These are phyloP conservation scores for Aspergillus nanangensis DNA, from an alignment of 495 filamentous ascomycete genomes.

Conservation along the genomic window DNA sequence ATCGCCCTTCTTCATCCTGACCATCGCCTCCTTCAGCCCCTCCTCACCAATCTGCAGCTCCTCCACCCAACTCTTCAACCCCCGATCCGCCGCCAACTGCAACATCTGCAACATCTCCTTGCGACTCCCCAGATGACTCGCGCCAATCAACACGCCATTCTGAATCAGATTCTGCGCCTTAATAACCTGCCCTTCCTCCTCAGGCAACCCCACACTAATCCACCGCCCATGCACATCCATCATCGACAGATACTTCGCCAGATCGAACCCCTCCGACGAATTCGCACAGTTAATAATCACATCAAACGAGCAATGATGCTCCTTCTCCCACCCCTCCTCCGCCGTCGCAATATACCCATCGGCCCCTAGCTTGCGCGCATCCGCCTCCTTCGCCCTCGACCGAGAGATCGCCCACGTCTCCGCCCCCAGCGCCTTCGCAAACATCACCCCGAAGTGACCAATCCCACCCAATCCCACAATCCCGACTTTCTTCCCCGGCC, in stretches of 20 bases:
- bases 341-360: conserved; percentile 66
- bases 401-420: conserved; percentile 69
- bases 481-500: conserved; percentile 76
- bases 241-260: conserved; percentile 68
- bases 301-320: conserved; percentile 57
- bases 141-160: conserved; percentile 77
- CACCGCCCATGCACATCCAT: conserved; percentile 82
- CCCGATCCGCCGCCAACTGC: conserved; percentile 74
- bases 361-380: conserved; percentile 66
- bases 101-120: conserved; percentile 82
- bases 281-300: conserved; percentile 72
- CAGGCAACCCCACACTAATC: conserved; percentile 80
- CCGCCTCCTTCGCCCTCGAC: conserved; percentile 61
- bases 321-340: conserved; percentile 59
- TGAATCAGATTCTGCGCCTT: conserved; percentile 70
- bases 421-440: conserved; percentile 66
- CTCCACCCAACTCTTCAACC: conserved; percentile 78
- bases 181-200: conserved; percentile 69
- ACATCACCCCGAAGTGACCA: conserved; percentile 68
- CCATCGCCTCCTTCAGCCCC: conserved; percentile 63
- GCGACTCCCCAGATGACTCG: conserved; percentile 76
- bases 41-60: conserved; percentile 66
- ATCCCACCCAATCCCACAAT: conserved; percentile 77
- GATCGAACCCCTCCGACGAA: conserved; percentile 61
- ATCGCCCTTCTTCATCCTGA: conserved; percentile 65